Conservation (phyloP, 306 rosid species). For the Rosa rugosa region DNA sequence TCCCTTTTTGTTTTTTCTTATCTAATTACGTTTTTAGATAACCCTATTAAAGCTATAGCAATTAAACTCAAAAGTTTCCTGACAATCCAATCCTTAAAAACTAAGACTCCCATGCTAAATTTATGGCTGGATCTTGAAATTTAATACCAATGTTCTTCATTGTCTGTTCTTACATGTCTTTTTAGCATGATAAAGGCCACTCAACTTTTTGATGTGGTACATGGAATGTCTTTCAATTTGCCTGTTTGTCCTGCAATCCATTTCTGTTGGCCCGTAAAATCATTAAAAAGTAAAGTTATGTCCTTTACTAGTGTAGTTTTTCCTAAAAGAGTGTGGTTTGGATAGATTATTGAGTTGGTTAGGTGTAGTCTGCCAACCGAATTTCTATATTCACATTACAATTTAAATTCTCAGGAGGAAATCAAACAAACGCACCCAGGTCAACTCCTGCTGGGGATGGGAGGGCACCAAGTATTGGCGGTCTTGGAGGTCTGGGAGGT, state of each 20-base stretch:
- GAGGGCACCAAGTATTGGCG: conserved; percentile 38
- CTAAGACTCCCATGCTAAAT: neutral
- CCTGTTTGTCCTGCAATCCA: neutral
- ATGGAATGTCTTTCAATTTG: neutral
- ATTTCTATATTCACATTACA: neutral
- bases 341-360: neutral
- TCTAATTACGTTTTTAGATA: neutral
- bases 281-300: neutral
- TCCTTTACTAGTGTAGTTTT: neutral
- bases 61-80: neutral
- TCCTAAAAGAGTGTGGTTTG: neutral
- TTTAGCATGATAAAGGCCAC: neutral
- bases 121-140: neutral
- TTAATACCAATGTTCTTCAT: neutral
- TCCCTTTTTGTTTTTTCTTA: neutral
- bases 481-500: conserved; percentile 43
- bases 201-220: neutral
- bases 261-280: neutral
- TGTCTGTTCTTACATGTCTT: neutral
- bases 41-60: neutral
- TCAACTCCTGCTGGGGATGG: conserved; percentile 38
- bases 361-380: neutral
- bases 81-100: neutral
- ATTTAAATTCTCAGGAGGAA: conserved; percentile 40
- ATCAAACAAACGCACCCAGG: conserved; percentile 42